A percentile compares a stretch with the other conserved stretches of the same genome.
phyloP scores from a whole-genome alignment of 2,329 filamentous ascomycete species.

The Diplodia scrobiculata region DNA sequence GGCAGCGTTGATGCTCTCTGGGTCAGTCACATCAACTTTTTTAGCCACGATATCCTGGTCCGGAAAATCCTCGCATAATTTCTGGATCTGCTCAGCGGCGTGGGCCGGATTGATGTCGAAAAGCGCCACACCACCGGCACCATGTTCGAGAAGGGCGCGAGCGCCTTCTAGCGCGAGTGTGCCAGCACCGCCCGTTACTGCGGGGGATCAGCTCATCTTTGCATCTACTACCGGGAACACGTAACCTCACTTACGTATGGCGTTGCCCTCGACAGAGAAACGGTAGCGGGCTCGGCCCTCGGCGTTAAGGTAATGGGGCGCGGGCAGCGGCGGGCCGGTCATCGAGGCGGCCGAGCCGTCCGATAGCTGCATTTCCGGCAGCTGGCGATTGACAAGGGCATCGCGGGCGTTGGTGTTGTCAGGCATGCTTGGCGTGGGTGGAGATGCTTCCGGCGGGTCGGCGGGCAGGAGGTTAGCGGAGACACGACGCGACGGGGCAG shows the following conservation, averaged over 20 bases:
- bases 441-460: background rate
- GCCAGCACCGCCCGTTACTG: constrained; percentile 68
- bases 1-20: constrained; percentile 50
- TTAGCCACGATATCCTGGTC: constrained; percentile 53
- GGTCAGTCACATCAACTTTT: constrained; percentile 63
- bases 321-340: constrained; percentile 50
- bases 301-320: constrained; percentile 48
- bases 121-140: constrained; percentile 60
- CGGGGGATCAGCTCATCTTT: background rate
- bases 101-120: constrained; percentile 59
- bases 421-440: constrained; percentile 36
- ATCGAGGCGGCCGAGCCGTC: constrained; percentile 46
- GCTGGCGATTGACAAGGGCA: constrained; percentile 48
- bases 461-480: background rate
- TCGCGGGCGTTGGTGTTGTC: constrained; percentile 46
- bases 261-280: constrained; percentile 58
- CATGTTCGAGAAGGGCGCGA: constrained; percentile 69
- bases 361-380: constrained; percentile 56
- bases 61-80: constrained; percentile 59
- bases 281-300: constrained; percentile 51
- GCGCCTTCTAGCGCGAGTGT: constrained; percentile 62
- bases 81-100: constrained; percentile 48
- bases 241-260: constrained; percentile 49
- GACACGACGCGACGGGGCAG: background rate
- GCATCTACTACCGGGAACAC: background rate